Evolutionary conservation across 441 rosid genomes (phyloP).

Genomic region (Bruguiera hainesii): DNA sequence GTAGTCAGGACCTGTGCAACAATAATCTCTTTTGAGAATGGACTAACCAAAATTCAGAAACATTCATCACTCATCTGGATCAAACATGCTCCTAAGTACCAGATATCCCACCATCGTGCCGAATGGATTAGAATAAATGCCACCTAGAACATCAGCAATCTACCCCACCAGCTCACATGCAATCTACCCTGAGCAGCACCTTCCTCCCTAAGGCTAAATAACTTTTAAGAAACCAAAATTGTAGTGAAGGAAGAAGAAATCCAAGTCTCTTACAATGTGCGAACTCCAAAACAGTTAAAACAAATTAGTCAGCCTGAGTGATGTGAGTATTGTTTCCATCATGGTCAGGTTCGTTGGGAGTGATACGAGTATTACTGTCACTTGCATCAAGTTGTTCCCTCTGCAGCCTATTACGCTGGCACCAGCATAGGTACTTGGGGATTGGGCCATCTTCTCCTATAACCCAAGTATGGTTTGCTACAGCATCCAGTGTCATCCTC

Average conservation of each 20-base stretch:
- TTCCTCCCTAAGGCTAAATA: no score
- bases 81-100: no score
- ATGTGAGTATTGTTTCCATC: background rate
- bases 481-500: slow-evolving; percentile 66
- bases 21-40: no score
- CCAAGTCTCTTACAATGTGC: slow-evolving; percentile 11
- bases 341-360: slow-evolving; percentile 4
- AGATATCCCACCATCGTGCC: no score
- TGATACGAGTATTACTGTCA: slow-evolving; percentile 1
- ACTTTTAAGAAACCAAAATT: background rate
- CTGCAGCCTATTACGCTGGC: slow-evolving; percentile 54
- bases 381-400: slow-evolving; percentile 32
- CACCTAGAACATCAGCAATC: no score
- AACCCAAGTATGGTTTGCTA: slow-evolving; percentile 75
- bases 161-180: no score
- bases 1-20: no score
- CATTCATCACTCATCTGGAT: no score
- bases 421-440: slow-evolving; percentile 71
- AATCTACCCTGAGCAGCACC: no score
- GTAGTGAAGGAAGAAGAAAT: background rate
- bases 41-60: no score
- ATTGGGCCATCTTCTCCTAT: slow-evolving; percentile 61
- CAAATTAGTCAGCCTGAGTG: slow-evolving; percentile 22
- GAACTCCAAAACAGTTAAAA: slow-evolving; percentile 13
- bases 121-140: no score